Percentiles rank a stretch among this genome's conserved stretches.
phyloP scores from a whole-genome alignment of 192 early-diverging fungal genomes.

The Mortierella claussenii region DNA sequence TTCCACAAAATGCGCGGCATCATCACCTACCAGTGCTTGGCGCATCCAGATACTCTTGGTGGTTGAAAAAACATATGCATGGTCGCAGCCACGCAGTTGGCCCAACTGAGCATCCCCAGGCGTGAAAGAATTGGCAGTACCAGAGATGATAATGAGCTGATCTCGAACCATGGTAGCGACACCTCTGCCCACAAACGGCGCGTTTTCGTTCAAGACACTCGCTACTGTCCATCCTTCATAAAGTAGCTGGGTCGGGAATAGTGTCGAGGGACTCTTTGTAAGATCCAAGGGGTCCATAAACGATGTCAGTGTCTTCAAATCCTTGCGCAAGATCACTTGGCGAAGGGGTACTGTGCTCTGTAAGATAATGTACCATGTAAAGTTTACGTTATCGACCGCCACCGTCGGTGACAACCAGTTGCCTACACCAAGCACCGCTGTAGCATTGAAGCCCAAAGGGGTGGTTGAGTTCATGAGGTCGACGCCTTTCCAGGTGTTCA shows the following conservation, averaged over 20 bases:
- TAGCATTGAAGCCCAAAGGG: conserved; percentile 25
- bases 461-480: conserved; percentile 32
- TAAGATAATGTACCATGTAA: conserved; percentile 47
- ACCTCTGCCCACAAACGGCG: conserved; percentile 36
- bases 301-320: conserved; percentile 12
- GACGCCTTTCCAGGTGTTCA: conserved; percentile 33
- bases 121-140: conserved; percentile 49
- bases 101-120: conserved; percentile 17
- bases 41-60: conserved; percentile 16
- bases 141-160: conserved; percentile 34
- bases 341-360: conserved; percentile 40
- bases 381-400: conserved; percentile 21
- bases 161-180: conserved; percentile 33
- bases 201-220: conserved; percentile 32
- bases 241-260: conserved; percentile 26
- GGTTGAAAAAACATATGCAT: conserved; percentile 38
- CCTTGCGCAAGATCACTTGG: conserved; percentile 41
- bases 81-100: conserved; percentile 33
- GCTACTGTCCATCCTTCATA: conserved; percentile 26
- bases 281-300: conserved; percentile 32
- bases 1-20: no score
- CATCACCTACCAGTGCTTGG: conserved; percentile 20
- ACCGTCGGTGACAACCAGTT: conserved; percentile 31
- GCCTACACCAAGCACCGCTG: neutral
- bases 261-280: conserved; percentile 23